Base-by-base conservation (phyloP, 495 filamentous ascomycete species). In the Saxophila tyrrhenica region DNA sequence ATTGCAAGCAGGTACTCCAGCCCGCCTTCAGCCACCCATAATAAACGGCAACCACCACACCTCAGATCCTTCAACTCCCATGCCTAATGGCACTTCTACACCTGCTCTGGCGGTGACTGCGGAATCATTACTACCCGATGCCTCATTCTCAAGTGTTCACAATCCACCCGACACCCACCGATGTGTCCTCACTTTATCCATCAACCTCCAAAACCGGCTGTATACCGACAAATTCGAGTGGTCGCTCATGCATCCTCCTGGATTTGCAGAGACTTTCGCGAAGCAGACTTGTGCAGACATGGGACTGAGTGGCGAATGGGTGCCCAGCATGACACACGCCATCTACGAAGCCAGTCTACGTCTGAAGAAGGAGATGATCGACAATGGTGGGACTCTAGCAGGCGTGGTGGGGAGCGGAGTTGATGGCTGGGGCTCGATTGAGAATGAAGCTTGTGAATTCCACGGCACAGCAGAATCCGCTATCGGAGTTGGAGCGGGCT, bases 161-260 rank as follows among this genome's bases (percentile, higher is more conserved):
- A 91, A 90, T 67, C 88, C 85, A 5, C 88, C 94, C 66, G 90
- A 96, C 68, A 87, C 87, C 2, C 94, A 95, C 65, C 80, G 89
- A 53, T 95, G 89, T 65, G 83, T 97, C 65, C 80, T 97, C 63
- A 87, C 75, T 48, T 77, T 99, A 21, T 94, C 86, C 67, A 89
- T 99, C 62, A 95, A 95, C 60, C 78, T 97, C 20, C 84, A 86
- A 48, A 94, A 94, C 57, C 82, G 85, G 52, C 81, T 97, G 17
- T 97, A 95, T 69, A 91, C 86, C 3, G 92, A 99, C 75, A 94
- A 87, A 67, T 97, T 99, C 60, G 92, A 99, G 66, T 99, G 92
- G 92, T 96, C 92, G 17, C 74, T 99, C 3, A 78, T 96, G 9
- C 89, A 96, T 64, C 89, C 89, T 2, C 83, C 86, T 0, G 89